These are phyloP conservation scores for Aureobasidium musti DNA, from an alignment of 2,329 filamentous ascomycete genomes.

Conservation along the genomic window DNA sequence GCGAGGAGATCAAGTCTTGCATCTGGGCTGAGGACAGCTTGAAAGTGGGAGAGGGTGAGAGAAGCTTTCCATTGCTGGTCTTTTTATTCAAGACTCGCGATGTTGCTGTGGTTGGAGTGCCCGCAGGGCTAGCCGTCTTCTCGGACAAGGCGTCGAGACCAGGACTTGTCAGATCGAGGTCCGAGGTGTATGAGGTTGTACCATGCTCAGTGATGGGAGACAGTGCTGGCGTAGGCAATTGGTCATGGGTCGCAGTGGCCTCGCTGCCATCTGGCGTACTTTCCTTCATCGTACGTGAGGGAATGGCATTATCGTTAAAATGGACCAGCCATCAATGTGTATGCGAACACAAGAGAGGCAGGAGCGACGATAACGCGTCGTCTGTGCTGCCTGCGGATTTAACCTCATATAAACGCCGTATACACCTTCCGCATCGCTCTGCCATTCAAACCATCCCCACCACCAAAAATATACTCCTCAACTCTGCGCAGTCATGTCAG, in stretches of 20 bases:
- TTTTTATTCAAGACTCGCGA: not conserved
- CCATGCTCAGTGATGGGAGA: constrained; percentile 37
- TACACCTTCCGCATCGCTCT: not conserved
- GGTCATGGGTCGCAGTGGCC: constrained; percentile 17
- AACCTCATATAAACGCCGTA: constrained; percentile 15
- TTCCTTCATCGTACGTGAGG: not conserved
- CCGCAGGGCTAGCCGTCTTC: not conserved
- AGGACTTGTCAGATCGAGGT: not conserved
- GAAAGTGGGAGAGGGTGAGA: constrained; percentile 44
- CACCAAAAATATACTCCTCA: not conserved
- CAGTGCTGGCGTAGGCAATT: constrained; percentile 38
- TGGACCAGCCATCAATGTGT: constrained; percentile 15
- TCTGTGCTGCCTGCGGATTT: constrained; percentile 18
- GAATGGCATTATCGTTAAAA: not conserved
- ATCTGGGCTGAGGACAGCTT: constrained; percentile 59
- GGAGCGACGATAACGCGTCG: constrained; percentile 21
- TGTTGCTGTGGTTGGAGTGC: not conserved
- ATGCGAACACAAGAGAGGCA: not conserved
- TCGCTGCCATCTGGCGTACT: not conserved
- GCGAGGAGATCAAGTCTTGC: constrained; percentile 57
- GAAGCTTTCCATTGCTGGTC: constrained; percentile 29
- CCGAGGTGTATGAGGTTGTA: not conserved
- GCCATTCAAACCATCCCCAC: not conserved
- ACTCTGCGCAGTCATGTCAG: constrained; percentile 44
- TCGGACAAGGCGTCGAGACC: constrained; percentile 1